A percentile compares a stretch with the other conserved stretches of the same genome.
These are phyloP conservation scores for Prunus mongolica DNA, from an alignment of 306 rosid species.

Conservation along the genomic window DNA sequence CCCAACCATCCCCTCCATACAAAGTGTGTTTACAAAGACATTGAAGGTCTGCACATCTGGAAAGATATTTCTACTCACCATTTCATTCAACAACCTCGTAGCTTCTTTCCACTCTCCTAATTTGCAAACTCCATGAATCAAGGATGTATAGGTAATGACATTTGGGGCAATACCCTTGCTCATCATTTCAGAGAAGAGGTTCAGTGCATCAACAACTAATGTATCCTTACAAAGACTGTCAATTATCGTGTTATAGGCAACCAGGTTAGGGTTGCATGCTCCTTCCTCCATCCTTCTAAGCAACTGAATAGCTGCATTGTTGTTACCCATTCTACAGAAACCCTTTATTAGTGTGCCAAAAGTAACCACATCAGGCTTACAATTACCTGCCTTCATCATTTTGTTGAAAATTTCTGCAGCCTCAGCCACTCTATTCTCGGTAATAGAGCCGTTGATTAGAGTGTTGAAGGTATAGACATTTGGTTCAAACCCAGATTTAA, in stretches of 20 bases:
- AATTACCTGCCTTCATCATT: not conserved
- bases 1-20: too few relatives aligned
- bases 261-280: conserved; percentile 14
- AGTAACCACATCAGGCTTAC: conserved; percentile 10
- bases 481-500: not conserved
- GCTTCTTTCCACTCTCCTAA: conserved; percentile 3
- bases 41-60: not conserved
- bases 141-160: not conserved
- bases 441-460: not conserved
- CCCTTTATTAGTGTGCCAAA: too few relatives aligned
- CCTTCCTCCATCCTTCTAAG: conserved; percentile 22
- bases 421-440: not conserved
- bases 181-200: too few relatives aligned
- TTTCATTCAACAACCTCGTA: too few relatives aligned
- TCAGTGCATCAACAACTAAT: too few relatives aligned
- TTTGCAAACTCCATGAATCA: not conserved
- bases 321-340: not conserved
- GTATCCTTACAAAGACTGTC: conserved; percentile 21
- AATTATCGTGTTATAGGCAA: conserved; percentile 25
- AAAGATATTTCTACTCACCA: not conserved
- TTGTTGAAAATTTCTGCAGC: not conserved
- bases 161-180: too few relatives aligned
- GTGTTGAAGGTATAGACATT: not conserved
- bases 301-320: conserved; percentile 6
- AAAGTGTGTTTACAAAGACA: not conserved